These are phyloP conservation scores for Musa acuminata DNA, from an alignment of 176 grass and related monocot genomes.

Conservation along the genomic window DNA sequence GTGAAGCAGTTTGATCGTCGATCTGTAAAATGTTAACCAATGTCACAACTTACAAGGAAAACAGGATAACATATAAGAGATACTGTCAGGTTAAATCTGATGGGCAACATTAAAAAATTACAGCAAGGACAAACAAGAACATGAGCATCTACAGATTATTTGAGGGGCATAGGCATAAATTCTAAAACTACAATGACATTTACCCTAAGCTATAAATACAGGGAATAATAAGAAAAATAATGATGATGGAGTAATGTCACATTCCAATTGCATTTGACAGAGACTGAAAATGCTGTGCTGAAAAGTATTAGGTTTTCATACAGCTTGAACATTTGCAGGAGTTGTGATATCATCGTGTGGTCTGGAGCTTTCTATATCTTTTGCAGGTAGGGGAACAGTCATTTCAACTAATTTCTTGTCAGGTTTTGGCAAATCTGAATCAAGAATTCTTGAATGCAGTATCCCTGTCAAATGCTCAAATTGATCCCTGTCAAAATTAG, in stretches of 20 bases:
- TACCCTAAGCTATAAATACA: background rate
- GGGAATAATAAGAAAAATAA: too few relatives aligned
- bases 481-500: slow-evolving; percentile 36
- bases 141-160: background rate
- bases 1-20: slow-evolving; percentile 28
- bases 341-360: slow-evolving; percentile 16
- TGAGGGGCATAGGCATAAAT: background rate
- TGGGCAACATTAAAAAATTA: background rate
- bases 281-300: background rate
- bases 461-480: slow-evolving; percentile 58
- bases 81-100: background rate
- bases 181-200: background rate
- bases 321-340: slow-evolving; percentile 24
- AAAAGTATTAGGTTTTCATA: slow-evolving; percentile 22
- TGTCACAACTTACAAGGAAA: background rate
- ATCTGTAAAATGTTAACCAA: slow-evolving; percentile 29
- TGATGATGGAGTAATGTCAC: too few relatives aligned
- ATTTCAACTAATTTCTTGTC: slow-evolving; percentile 15
- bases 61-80: background rate
- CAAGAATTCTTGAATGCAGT: slow-evolving; percentile 49
- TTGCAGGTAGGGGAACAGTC: slow-evolving; percentile 2
- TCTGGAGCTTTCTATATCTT: slow-evolving; percentile 26
- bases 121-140: background rate
- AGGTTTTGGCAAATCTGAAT: slow-evolving; percentile 28
- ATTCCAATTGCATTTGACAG: background rate